Percentiles rank a stretch among this genome's conserved stretches.
phyloP scores from a whole-genome alignment of 2,329 filamentous ascomycete genomes.

The Pseudocercospora fijiensis region DNA sequence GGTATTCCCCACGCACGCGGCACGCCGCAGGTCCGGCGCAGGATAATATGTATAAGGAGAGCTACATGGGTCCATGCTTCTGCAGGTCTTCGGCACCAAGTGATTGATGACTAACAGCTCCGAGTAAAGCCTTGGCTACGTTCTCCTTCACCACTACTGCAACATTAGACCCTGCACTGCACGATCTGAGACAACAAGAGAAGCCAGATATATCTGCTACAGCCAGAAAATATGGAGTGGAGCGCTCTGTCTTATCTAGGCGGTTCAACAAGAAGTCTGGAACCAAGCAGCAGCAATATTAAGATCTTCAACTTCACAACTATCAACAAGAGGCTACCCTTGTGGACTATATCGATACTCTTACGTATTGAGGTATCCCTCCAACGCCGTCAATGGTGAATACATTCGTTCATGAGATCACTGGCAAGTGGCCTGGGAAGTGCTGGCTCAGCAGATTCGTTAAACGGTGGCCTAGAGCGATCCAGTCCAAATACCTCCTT shows the following conservation, averaged over 20 bases:
- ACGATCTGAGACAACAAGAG: too few species aligned
- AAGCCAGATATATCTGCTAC: neutral
- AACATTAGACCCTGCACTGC: too few species aligned
- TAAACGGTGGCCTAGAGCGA: neutral
- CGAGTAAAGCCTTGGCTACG: too few species aligned
- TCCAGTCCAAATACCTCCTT: neutral
- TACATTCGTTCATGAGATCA: neutral
- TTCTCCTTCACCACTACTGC: too few species aligned
- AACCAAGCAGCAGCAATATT: neutral
- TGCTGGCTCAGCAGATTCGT: neutral
- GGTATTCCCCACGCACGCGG: too few species aligned
- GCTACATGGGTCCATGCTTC: too few species aligned
- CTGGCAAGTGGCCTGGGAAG: neutral
- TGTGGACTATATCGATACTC: neutral
- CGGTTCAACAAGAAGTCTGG: neutral
- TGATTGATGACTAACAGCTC: too few species aligned
- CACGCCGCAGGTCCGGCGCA: too few species aligned
- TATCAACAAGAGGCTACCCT: neutral
- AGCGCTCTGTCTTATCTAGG: neutral
- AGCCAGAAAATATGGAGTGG: neutral
- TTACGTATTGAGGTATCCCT: neutral
- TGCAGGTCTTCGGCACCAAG: too few species aligned
- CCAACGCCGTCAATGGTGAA: neutral
- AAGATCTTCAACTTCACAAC: neutral
- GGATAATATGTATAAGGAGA: too few species aligned